These are phyloP conservation scores for Waltergamsia citrina DNA, from an alignment of 2,329 filamentous ascomycete species.

Conservation along the genomic window DNA sequence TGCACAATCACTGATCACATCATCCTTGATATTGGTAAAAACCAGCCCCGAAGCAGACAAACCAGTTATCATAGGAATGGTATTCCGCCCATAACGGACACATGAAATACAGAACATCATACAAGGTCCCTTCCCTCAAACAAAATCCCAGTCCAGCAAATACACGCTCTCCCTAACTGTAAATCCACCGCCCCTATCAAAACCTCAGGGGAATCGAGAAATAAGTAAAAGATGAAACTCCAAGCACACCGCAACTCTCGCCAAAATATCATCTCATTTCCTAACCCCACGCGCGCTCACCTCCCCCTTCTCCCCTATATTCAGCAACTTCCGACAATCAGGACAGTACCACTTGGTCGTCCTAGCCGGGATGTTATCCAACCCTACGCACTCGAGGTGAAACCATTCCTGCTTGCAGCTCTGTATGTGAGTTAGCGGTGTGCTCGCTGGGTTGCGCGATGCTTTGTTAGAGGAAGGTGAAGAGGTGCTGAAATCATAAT, in stretches of 20 bases:
- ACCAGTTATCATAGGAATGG: too few relatives aligned
- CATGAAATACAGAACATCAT: too few relatives aligned
- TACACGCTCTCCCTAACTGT: too few relatives aligned
- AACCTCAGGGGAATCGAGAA: too few relatives aligned
- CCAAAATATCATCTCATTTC: slow-evolving; percentile 16
- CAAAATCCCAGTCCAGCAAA: too few relatives aligned
- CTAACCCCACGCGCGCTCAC: slow-evolving; percentile 48
- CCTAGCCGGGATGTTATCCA: slow-evolving; percentile 57
- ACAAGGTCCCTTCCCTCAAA: too few relatives aligned
- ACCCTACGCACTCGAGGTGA: slow-evolving; percentile 66
- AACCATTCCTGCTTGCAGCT: slow-evolving; percentile 80
- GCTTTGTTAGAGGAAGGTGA: background rate
- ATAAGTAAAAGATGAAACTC: background rate
- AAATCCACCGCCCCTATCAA: too few relatives aligned
- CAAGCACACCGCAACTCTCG: background rate
- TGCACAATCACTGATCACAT: too few relatives aligned
- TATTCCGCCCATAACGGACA: too few relatives aligned
- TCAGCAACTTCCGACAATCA: slow-evolving; percentile 55
- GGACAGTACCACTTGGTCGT: slow-evolving; percentile 82
- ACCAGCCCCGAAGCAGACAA: too few relatives aligned
- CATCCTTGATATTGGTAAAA: too few relatives aligned
- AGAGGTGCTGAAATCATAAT: background rate
- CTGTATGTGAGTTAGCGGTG: slow-evolving; percentile 18
- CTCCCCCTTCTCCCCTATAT: slow-evolving; percentile 55
- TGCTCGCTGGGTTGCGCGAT: background rate